Conservation (phyloP, 495 filamentous ascomycete genomes). For the Annulohypoxylon maeteangense region DNA sequence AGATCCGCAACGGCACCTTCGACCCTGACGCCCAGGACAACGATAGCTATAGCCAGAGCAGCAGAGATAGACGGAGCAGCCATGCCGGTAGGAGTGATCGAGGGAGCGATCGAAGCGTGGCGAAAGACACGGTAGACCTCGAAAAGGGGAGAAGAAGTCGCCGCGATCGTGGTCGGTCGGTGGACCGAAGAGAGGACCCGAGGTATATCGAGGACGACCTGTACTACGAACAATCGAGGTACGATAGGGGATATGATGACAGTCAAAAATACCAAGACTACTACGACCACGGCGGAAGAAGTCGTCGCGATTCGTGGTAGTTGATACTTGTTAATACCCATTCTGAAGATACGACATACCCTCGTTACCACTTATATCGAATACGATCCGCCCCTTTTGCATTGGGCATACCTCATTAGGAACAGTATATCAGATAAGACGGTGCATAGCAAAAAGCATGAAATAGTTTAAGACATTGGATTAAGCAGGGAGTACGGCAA, state of each 20-base stretch:
- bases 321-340: too few species aligned
- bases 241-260: constrained; percentile 23
- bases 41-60: background rate
- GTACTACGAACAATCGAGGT: constrained; percentile 34
- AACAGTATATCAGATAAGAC: background rate
- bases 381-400: background rate
- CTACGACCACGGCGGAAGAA: constrained; percentile 14
- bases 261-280: constrained; percentile 17
- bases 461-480: background rate
- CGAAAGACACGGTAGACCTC: constrained; percentile 22
- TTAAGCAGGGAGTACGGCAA: constrained; percentile 10
- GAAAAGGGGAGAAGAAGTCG: background rate
- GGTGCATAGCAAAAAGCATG: background rate
- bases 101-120: constrained; percentile 14
- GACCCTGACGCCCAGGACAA: background rate
- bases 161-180: constrained; percentile 19
- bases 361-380: background rate
- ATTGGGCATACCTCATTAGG: background rate
- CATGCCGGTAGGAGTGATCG: constrained; percentile 4
- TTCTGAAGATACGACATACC: background rate
- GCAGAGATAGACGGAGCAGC: constrained; percentile 8
- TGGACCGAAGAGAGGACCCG: constrained; percentile 15
- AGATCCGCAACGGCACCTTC: constrained; percentile 13
- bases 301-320: constrained; percentile 43
- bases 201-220: constrained; percentile 34